Conservation (phyloP, 768 basidiomycete species). For the Boletus speciosus region DNA sequence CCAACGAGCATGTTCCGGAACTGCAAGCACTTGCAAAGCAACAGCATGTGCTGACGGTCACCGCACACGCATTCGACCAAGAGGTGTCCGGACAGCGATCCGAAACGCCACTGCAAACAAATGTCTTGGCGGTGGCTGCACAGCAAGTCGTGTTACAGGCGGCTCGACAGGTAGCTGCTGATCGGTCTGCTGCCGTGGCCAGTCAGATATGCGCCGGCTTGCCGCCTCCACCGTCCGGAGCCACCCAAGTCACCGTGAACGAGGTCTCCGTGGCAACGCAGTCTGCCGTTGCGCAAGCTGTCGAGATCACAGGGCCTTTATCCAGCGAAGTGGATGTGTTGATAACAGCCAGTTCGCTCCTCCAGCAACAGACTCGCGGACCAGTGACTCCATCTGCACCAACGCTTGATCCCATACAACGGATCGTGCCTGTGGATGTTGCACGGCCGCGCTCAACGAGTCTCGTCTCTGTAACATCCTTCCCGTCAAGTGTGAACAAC, state of each 20-base stretch:
- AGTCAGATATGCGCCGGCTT: slow-evolving; percentile 40
- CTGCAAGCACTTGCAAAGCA: slow-evolving; percentile 74
- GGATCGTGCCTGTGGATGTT: slow-evolving; percentile 26
- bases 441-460: slow-evolving; percentile 37
- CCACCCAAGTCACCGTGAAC: slow-evolving; percentile 48
- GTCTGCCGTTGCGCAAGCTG: slow-evolving; percentile 78
- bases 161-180: slow-evolving; percentile 55
- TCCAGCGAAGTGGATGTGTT: slow-evolving; percentile 81
- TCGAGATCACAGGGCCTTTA: slow-evolving; percentile 66
- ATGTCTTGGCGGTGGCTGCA: slow-evolving; percentile 66
- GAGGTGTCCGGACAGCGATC: slow-evolving; percentile 55
- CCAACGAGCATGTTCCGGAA: slow-evolving; percentile 45
- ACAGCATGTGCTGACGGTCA: slow-evolving; percentile 69
- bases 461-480: slow-evolving; percentile 24
- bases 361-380: slow-evolving; percentile 42
- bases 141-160: slow-evolving; percentile 81
- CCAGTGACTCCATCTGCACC: slow-evolving; percentile 26
- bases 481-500: slow-evolving; percentile 21
- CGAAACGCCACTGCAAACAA: slow-evolving; percentile 47
- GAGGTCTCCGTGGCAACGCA: slow-evolving; percentile 63
- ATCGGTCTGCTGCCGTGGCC: slow-evolving; percentile 44
- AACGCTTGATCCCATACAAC: slow-evolving; percentile 26
- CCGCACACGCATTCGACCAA: slow-evolving; percentile 73
- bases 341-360: slow-evolving; percentile 59
- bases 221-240: slow-evolving; percentile 28